Conservation (phyloP, 106 monocot genomes). For the Dendrobium catenatum region DNA sequence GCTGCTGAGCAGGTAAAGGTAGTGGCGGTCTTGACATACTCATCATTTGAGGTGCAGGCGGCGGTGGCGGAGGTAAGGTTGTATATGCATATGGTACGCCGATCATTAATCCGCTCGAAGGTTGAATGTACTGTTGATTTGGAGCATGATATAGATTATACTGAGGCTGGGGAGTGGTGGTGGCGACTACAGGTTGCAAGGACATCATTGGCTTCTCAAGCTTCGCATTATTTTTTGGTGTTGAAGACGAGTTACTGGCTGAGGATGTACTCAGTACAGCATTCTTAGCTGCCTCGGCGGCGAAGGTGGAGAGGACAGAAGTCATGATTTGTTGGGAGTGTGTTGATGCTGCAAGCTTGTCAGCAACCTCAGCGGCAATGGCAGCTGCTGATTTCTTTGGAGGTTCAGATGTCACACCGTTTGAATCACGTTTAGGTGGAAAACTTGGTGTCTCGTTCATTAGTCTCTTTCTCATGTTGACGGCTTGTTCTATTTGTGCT, state of each 20-base stretch:
- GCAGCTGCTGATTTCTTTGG: conserved; percentile 56
- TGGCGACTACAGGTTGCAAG: conserved; percentile 11
- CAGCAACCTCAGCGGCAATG: conserved; percentile 84
- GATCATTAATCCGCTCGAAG: conserved; percentile 50
- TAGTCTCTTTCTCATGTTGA: conserved; percentile 65
- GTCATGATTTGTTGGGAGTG: conserved; percentile 94
- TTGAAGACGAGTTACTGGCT: neutral
- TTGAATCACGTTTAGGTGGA: conserved; percentile 15
- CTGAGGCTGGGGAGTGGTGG: conserved; percentile 25
- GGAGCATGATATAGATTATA: conserved; percentile 46
- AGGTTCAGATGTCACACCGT: conserved; percentile 14
- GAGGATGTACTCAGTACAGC: conserved; percentile 10
- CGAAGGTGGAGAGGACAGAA: conserved; percentile 86
- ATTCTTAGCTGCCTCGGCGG: conserved; percentile 72
- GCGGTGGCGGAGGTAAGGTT: conserved; percentile 19
- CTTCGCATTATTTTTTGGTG: conserved; percentile 18
- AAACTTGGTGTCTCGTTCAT: conserved; percentile 44
- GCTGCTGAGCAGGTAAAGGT: conserved; percentile 15
- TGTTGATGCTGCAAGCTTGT: conserved; percentile 77
- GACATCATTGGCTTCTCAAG: conserved; percentile 24
- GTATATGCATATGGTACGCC: conserved; percentile 65
- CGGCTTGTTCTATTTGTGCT: conserved; percentile 59
- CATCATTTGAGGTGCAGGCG: conserved; percentile 28
- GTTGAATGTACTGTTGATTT: conserved; percentile 57
- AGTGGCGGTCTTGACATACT: conserved; percentile 33